Base-by-base conservation (phyloP, 352 stramenopile genomes). In the Globisporangium apiculatum region DNA sequence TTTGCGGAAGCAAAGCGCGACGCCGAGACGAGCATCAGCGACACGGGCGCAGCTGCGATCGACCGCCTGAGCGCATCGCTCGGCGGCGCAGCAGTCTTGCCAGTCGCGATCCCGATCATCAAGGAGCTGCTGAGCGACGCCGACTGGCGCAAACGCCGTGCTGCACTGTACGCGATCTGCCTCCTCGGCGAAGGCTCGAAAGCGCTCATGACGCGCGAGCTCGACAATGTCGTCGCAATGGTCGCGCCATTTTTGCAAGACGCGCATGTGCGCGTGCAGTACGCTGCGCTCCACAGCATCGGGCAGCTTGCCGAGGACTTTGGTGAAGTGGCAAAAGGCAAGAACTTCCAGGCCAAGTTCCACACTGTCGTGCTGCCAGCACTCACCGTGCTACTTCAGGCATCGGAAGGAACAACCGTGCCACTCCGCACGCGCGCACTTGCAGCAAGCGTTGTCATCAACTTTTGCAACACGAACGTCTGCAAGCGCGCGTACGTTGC, bases 261-360 rank as follows among this genome's bases (percentile, higher is more conserved):
- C 58, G 73, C 69, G 45, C 79, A 92, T 70, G 68, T 81, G 53
- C 85, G 85, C 42, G 80, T 91, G 45, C 85, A 90, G 68, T 94
- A 91, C 76, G 75, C 85, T 14, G 78, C 83, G 36, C 67, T 95
- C 7, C 83, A 92, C 71, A 91, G 85, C 55, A 68, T 95, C 58
- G 85, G 85, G 14, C 85, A 95, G 62, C 67, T 92, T 36, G 81
- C 83, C 10, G 75, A 93, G 52, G 85, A 93, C 68, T 93, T 93
- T 53, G 80, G 81, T 40, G 74, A 91, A 51, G 80, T 93, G 2
- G 79, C 83, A n/a, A 85, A 87, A 64, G 76, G 78, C 59, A 92
- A 90, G 76, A 95, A 95, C 71, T 95, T 95, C 58, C 83, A 93
- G 64, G 79, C 81, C 36, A 86, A 83, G 55, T 93, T 84, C 73